Evolutionary conservation across 345 rosid genomes (phyloP), one percentile per base, ranked within the genome.

Genomic region (Euphorbia lathyris): DNA sequence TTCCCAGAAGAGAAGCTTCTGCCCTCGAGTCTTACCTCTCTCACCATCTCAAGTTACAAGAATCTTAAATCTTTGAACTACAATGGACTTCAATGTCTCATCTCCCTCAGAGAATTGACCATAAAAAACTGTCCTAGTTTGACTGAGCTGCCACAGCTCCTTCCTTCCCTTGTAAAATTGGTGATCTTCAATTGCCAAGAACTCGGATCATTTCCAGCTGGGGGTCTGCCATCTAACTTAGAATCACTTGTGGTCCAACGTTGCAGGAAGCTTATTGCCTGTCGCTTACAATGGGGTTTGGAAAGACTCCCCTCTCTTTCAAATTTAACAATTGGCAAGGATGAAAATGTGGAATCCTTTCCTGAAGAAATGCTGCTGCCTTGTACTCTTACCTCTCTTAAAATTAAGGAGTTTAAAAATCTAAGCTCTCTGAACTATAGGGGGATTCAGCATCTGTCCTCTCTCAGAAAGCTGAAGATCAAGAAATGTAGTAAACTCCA

Each of bases 281-380:
- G 36, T 27, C 36, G 61, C 36, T 3, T 13, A n/a, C 34, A 57
- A 26, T 57, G 61, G 61, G 61, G 17, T 57, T 13, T 57, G 61
- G 34, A 10, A 29, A 57, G 36, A 26, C 36, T 57, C 9, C 19
- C 17, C 17, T 57, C 34, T 26, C 36, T 57, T 57, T 57, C 25
- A 34, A 30, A 58, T 8, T 27, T 69, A 50, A 58, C 22, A 3
- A 57, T 69, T 26, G 30, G 32, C 8, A 9, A 48, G 27, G 63
- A 63, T 30, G 27, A 52, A 11, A 10, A 61, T 55, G 55, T 68
- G 17, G 52, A 57, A 61, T 40, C 55, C 23, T 58, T 68, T 17
- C 72, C 64, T 26, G 64, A 68, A 7, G 63, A 68, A 8, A 61
- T 48, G 27, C 53, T 60, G 12, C 63, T 68, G 69, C 69, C 70